Evolutionary conservation across 768 basidiomycete species (phyloP), one percentile per base, ranked within the genome.

Genomic region (Gautieria morchelliformis): DNA sequence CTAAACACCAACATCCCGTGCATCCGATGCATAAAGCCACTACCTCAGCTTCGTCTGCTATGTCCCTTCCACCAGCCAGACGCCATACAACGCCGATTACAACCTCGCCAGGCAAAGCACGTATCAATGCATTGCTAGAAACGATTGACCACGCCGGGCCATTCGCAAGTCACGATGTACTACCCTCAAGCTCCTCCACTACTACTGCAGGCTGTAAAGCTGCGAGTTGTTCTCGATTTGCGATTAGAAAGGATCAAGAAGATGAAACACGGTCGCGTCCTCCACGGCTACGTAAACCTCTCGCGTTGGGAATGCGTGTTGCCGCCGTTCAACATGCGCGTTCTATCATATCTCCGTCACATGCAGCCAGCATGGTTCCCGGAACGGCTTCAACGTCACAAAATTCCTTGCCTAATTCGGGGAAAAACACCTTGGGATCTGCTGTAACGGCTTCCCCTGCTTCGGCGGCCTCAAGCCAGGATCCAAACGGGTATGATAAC

Each of bases 61-160:
- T 33, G 22, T 11, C 24, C 48, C 1, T 30, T 24, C 24, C 8
- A 30, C 48, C 22, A 49, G 24, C 24, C 48, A 22, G 6, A 52
- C 32, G 33, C 33, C 45, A 33, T 11, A 9, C 35, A 5, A 57
- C 46, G 4, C 12, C 44, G 14, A 47, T 57, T 27, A 57, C 45
- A 19, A 33, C 49, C 10, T 57, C 56, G 1, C 56, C 56, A 24
- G 32, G 32, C 17, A 57, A 49, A 47, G 56, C n/a, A 49, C 56
- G 56, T 20, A 33, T 57, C 20, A 57, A 57, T n/a, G 56, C 56
- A 8, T 35, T 57, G 10, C 42, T 57, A 15, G 24, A 57, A 27
- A 47, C 42, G n/a, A 57, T 57, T 41, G 30, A 47, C 24, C 45
- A 33, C 10, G 56, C 45, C 11, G 45, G 20, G 32, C 51, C 51